phyloP scores from a whole-genome alignment of 768 basidiomycete species.

The Hygrocybe punicea region DNA sequence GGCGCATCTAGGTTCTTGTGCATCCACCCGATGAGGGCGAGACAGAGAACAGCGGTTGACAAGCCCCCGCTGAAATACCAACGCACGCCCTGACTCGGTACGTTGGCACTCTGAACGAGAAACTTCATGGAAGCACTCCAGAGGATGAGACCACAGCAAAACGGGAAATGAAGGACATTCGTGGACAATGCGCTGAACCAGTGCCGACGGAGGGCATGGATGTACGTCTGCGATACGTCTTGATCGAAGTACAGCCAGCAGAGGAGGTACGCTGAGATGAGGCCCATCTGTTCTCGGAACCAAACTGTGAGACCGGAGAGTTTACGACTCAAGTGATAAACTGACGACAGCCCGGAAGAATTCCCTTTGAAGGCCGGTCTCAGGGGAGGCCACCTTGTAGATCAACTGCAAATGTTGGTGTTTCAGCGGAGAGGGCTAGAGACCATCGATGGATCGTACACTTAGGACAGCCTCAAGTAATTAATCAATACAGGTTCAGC shows the following conservation, averaged over 20 bases:
- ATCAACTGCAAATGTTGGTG: background rate
- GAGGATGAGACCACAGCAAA: background rate
- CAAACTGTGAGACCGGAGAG: background rate
- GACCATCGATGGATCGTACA: background rate
- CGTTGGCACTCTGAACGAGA: background rate
- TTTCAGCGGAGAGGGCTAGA: background rate
- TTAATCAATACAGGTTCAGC: background rate
- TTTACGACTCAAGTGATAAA: background rate
- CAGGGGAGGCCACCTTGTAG: background rate
- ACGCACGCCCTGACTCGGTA: background rate
- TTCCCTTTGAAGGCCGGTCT: background rate
- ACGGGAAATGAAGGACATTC: background rate
- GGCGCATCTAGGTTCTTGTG: background rate
- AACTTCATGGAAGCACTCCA: conserved; percentile 1
- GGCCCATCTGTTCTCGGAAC: background rate
- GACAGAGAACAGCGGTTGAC: background rate
- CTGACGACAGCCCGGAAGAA: background rate
- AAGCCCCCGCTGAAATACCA: conserved; percentile 1
- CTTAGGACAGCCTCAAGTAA: background rate
- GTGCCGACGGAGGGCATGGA: conserved; percentile 1
- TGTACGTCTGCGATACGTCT: background rate
- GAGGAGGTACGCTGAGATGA: background rate
- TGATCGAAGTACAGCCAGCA: conserved; percentile 2
- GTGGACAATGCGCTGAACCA: conserved; percentile 1
- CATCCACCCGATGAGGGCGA: conserved; percentile 1